phyloP scores from a whole-genome alignment of 495 filamentous ascomycete genomes.

The Eremomyces bilateralis region DNA sequence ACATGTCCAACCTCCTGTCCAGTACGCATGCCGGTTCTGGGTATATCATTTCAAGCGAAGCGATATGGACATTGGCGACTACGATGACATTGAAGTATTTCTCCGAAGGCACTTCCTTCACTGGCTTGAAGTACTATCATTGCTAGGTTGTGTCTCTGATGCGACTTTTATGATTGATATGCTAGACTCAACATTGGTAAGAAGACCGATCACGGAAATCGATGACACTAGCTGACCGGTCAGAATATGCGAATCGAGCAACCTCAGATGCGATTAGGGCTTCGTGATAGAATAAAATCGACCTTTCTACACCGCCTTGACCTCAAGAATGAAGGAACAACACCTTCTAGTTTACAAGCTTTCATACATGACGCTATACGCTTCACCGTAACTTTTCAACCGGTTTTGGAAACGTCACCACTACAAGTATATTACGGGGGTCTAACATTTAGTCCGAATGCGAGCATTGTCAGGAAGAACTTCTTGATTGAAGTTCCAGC shows the following conservation, averaged over 20 bases:
- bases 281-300: neutral
- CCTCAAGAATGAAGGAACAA: neutral
- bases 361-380: constrained; percentile 19
- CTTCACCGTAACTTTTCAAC: constrained; percentile 15
- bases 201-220: constrained; percentile 3
- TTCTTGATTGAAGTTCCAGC: constrained; percentile 3
- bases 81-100: constrained; percentile 16
- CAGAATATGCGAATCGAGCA: neutral
- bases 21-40: constrained; percentile 28
- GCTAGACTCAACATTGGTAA: constrained; percentile 1
- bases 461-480: constrained; percentile 12
- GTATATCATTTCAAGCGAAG: constrained; percentile 23
- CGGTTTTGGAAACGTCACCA: constrained; percentile 11
- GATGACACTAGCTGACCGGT: neutral
- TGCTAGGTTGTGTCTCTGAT: constrained; percentile 11
- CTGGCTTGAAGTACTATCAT: constrained; percentile 24
- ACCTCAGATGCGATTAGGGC: neutral
- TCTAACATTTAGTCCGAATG: constrained; percentile 18
- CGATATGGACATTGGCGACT: constrained; percentile 8
- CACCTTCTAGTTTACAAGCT: neutral
- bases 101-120: constrained; percentile 23
- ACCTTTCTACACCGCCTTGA: neutral
- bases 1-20: constrained; percentile 14
- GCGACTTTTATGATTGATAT: neutral
- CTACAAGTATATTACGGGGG: constrained; percentile 16